Evolutionary conservation across 768 basidiomycete species (phyloP).

Genomic region (Boletus edulis): DNA sequence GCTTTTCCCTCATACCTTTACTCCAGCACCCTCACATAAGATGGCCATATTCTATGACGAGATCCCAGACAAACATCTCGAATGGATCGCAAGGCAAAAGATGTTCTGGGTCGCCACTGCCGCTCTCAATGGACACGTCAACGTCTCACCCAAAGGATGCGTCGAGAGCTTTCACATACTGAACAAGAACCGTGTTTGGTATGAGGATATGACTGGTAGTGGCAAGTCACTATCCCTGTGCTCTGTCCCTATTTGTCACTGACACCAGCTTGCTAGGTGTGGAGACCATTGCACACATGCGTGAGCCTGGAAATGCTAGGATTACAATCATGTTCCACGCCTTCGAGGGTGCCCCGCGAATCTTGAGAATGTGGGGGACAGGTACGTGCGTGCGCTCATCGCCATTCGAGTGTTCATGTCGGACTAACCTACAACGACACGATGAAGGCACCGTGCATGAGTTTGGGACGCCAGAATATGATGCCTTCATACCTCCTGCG

Average conservation of each 20-base stretch:
- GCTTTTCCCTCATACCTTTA: neutral
- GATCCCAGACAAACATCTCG: slow-evolving; percentile 49
- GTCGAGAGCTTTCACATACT: slow-evolving; percentile 60
- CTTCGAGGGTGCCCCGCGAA: slow-evolving; percentile 57
- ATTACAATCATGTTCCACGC: slow-evolving; percentile 62
- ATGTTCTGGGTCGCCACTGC: slow-evolving; percentile 74
- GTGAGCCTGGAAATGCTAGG: slow-evolving; percentile 54
- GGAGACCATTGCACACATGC: slow-evolving; percentile 59
- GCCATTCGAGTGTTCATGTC: neutral
- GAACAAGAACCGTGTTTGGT: slow-evolving; percentile 58
- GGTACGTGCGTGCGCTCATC: slow-evolving; percentile 33
- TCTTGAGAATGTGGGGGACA: slow-evolving; percentile 58
- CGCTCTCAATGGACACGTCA: slow-evolving; percentile 64
- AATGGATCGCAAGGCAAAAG: slow-evolving; percentile 61
- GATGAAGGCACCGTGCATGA: slow-evolving; percentile 55
- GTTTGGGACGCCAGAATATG: slow-evolving; percentile 61
- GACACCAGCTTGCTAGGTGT: slow-evolving; percentile 34
- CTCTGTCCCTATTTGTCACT: neutral
- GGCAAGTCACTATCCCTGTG: slow-evolving; percentile 37
- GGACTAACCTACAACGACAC: neutral
- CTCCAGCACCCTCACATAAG: neutral
- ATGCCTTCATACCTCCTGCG: slow-evolving; percentile 45
- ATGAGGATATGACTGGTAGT: slow-evolving; percentile 71
- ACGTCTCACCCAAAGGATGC: slow-evolving; percentile 66
- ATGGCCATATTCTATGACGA: slow-evolving; percentile 62